Conservation (phyloP, 2,329 filamentous ascomycete species). For the Calonectria montana region DNA sequence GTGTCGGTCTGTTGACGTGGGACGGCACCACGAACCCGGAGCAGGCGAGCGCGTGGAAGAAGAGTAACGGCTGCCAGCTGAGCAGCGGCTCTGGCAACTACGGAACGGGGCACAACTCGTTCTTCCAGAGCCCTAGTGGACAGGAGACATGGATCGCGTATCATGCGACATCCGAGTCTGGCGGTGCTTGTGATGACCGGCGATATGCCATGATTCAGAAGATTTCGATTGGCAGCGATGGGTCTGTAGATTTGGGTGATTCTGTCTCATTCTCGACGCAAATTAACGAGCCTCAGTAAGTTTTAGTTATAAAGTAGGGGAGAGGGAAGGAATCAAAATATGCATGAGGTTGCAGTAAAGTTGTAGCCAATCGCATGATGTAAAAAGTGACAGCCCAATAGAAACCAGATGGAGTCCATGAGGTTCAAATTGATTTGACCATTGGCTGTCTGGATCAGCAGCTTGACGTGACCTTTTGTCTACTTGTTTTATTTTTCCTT, state of each 20-base stretch:
- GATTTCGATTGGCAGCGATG: constrained; percentile 59
- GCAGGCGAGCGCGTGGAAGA: constrained; percentile 57
- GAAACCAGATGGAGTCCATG: background rate
- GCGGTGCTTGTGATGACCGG: constrained; percentile 61
- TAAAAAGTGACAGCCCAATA: constrained; percentile 1
- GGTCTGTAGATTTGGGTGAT: constrained; percentile 61
- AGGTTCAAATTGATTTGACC: background rate
- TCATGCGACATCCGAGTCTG: constrained; percentile 60
- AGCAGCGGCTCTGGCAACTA: constrained; percentile 65
- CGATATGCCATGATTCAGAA: constrained; percentile 64
- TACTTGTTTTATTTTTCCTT: background rate
- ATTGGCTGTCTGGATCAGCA: background rate
- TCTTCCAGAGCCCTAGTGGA: constrained; percentile 65
- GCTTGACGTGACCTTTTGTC: background rate
- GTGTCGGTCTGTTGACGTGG: constrained; percentile 63
- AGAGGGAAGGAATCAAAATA: background rate
- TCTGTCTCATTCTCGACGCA: background rate
- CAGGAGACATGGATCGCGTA: constrained; percentile 66
- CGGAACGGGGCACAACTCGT: constrained; percentile 66
- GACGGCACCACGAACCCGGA: constrained; percentile 60
- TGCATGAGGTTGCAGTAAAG: background rate
- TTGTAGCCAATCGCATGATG: background rate
- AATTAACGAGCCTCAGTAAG: constrained; percentile 16
- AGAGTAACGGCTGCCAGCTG: constrained; percentile 60
- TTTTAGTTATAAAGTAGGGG: background rate